Conservation (phyloP, 495 filamentous ascomycete species). For the Xylaria telfairii region DNA sequence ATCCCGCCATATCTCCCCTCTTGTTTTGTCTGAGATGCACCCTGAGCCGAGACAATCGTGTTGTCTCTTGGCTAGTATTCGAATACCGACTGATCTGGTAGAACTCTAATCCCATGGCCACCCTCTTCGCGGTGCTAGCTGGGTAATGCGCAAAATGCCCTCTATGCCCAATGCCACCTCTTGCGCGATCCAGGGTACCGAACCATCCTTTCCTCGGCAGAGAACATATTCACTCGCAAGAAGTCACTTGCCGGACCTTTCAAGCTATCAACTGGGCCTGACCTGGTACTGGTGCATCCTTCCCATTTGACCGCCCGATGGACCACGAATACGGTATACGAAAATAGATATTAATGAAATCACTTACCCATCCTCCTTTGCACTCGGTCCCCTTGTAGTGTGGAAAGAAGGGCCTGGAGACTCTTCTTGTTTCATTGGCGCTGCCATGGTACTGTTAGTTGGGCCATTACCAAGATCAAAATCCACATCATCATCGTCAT, state of each 20-base stretch:
- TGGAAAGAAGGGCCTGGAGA: slow-evolving; percentile 36
- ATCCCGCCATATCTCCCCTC: slow-evolving; percentile 28
- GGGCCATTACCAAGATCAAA: slow-evolving; percentile 59
- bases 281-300: slow-evolving; percentile 10
- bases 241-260: slow-evolving; percentile 19
- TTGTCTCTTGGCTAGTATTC: slow-evolving; percentile 33
- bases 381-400: slow-evolving; percentile 62
- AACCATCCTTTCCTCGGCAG: slow-evolving; percentile 24
- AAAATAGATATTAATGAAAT: slow-evolving; percentile 37
- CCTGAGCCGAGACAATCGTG: slow-evolving; percentile 32
- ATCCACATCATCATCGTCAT: slow-evolving; percentile 69
- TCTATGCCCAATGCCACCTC: slow-evolving; percentile 21
- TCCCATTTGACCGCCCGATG: background rate
- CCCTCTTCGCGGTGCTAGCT: slow-evolving; percentile 27
- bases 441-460: slow-evolving; percentile 36
- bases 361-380: slow-evolving; percentile 99
- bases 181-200: slow-evolving; percentile 28
- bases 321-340: slow-evolving; percentile 20
- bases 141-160: slow-evolving; percentile 21
- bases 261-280: slow-evolving; percentile 13
- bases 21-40: slow-evolving; percentile 36
- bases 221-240: slow-evolving; percentile 14
- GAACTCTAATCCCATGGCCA: slow-evolving; percentile 30
- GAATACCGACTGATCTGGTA: slow-evolving; percentile 37
- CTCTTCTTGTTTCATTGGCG: slow-evolving; percentile 45